Evolutionary conservation across 371 early-diverging fungal species (phyloP).

Genomic region (Apophysomyces elegans): DNA sequence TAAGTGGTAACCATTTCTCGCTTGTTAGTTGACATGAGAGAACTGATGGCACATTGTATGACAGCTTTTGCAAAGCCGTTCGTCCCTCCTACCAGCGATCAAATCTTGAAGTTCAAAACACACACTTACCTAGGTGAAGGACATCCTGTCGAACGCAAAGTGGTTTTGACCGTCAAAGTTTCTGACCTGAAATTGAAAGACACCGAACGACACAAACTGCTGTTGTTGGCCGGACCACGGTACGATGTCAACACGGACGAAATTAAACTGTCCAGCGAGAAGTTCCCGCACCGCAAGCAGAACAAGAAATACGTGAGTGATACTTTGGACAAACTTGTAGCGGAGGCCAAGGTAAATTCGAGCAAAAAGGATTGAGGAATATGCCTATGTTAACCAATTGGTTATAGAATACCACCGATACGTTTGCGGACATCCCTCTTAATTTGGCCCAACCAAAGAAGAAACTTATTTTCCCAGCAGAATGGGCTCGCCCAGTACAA

Average conservation of each 20-base stretch:
- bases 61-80: conserved; percentile 64
- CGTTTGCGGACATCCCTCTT: conserved; percentile 66
- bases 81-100: conserved; percentile 52
- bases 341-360: conserved; percentile 57
- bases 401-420: conserved; percentile 46
- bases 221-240: conserved; percentile 63
- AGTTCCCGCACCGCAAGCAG: conserved; percentile 66
- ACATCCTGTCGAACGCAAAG: conserved; percentile 65
- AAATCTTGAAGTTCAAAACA: conserved; percentile 64
- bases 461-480: conserved; percentile 64
- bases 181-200: conserved; percentile 53
- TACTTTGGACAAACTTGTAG: conserved; percentile 55
- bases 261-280: conserved; percentile 65
- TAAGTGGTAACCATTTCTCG: conserved; percentile 51
- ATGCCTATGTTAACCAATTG: background rate
- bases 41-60: conserved; percentile 4
- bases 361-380: background rate
- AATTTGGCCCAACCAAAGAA: conserved; percentile 61
- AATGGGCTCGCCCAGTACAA: conserved; percentile 59
- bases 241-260: conserved; percentile 59
- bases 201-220: conserved; percentile 60
- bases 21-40: background rate
- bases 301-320: conserved; percentile 72
- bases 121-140: conserved; percentile 65
- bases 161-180: conserved; percentile 60